Evolutionary conservation across 2,329 filamentous ascomycete species (phyloP).

Genomic region (Fusarium sp.): DNA sequence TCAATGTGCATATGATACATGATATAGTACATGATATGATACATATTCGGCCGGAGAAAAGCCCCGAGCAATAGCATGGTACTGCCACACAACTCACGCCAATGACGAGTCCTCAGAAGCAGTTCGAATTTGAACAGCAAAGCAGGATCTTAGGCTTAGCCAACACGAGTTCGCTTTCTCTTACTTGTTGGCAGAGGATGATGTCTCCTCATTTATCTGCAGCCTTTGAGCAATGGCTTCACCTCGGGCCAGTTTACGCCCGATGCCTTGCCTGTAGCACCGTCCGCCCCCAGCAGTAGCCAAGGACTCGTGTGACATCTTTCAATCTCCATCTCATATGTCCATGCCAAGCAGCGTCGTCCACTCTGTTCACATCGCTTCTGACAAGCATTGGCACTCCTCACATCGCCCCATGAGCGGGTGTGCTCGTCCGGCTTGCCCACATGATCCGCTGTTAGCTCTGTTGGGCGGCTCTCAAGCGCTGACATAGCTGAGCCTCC

Average conservation of each 20-base stretch:
- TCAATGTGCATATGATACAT: slow-evolving; percentile 21
- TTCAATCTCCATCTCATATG: slow-evolving; percentile 53
- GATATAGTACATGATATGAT: slow-evolving; percentile 18
- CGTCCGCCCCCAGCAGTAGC: slow-evolving; percentile 55
- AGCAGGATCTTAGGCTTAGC: neutral
- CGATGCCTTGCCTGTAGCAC: slow-evolving; percentile 41
- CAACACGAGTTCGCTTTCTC: neutral
- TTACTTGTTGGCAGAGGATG: neutral
- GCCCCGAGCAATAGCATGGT: slow-evolving; percentile 14
- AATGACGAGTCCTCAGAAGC: slow-evolving; percentile 13
- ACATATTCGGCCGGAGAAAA: slow-evolving; percentile 10
- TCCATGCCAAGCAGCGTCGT: slow-evolving; percentile 61
- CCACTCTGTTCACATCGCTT: slow-evolving; percentile 52
- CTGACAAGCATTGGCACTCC: slow-evolving; percentile 54
- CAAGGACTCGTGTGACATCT: slow-evolving; percentile 59
- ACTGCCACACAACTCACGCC: slow-evolving; percentile 11
- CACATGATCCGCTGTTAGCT: slow-evolving; percentile 58
- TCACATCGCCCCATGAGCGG: slow-evolving; percentile 50
- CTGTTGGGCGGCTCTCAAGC: slow-evolving; percentile 50
- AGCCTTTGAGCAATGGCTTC: slow-evolving; percentile 40
- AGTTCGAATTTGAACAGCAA: slow-evolving; percentile 11
- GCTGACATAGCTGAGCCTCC: slow-evolving; percentile 51
- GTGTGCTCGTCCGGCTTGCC: slow-evolving; percentile 58
- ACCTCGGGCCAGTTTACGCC: slow-evolving; percentile 47
- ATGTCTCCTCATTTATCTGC: slow-evolving; percentile 27